Conservation (phyloP, 768 basidiomycete species). For the Rubroboletus pulcherrimus region DNA sequence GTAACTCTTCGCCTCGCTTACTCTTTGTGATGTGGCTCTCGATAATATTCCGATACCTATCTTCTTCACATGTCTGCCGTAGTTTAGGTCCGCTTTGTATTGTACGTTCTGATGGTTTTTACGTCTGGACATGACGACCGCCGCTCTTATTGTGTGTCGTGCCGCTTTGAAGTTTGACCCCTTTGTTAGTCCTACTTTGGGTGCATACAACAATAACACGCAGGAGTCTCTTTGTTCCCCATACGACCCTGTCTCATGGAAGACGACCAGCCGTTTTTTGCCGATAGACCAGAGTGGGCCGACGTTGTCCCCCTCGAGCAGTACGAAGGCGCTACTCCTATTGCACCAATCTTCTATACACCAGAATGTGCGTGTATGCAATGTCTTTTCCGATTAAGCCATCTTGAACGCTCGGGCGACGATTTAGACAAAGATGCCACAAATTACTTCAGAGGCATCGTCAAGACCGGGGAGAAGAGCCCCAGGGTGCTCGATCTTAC, state of each 20-base stretch:
- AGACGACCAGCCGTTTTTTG: slow-evolving; percentile 39
- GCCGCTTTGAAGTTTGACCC: not conserved
- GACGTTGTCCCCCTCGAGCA: slow-evolving; percentile 81
- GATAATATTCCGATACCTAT: slow-evolving; percentile 25
- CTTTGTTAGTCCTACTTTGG: not conserved
- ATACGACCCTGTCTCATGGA: slow-evolving; percentile 5
- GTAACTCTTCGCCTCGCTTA: not conserved
- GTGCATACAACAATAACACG: not conserved
- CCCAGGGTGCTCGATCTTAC: slow-evolving; percentile 82
- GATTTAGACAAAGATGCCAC: slow-evolving; percentile 85
- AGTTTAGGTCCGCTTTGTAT: slow-evolving; percentile 24
- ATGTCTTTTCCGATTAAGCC: not conserved
- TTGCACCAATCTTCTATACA: slow-evolving; percentile 92
- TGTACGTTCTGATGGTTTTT: slow-evolving; percentile 16
- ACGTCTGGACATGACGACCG: not conserved
- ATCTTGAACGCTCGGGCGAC: slow-evolving; percentile 6
- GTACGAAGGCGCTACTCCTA: slow-evolving; percentile 69
- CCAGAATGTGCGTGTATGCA: slow-evolving; percentile 65
- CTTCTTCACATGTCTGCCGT: slow-evolving; percentile 9
- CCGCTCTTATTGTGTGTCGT: not conserved
- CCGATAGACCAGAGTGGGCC: slow-evolving; percentile 68
- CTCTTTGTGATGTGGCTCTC: slow-evolving; percentile 7
- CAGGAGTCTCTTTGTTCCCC: not conserved
- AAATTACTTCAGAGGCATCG: slow-evolving; percentile 85
- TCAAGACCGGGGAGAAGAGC: slow-evolving; percentile 74